phyloP scores from a whole-genome alignment of 140 eudicot species.

The Anethum foeniculum region DNA sequence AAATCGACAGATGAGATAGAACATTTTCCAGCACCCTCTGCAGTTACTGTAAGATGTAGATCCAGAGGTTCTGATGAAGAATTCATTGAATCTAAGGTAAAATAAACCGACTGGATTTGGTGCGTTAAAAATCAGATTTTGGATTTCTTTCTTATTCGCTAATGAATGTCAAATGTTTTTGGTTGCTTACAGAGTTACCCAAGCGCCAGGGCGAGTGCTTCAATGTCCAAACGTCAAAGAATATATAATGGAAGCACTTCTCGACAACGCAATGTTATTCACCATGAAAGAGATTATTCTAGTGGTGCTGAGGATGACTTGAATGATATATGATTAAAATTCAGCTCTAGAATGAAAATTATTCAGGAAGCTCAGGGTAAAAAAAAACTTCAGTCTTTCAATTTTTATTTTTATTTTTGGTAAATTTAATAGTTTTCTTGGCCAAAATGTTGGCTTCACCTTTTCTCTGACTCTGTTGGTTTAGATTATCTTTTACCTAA shows the following conservation, averaged over 20 bases:
- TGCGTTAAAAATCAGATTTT: neutral
- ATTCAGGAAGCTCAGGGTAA: neutral
- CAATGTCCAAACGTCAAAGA: conserved; percentile 24
- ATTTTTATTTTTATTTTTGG: neutral
- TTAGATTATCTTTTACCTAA: neutral
- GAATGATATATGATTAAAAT: neutral
- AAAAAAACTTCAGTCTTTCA: neutral
- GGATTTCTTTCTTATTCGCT: neutral
- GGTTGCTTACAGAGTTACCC: conserved; percentile 31
- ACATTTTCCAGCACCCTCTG: conserved; percentile 72
- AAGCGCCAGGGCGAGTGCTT: conserved; percentile 27
- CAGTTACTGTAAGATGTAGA: conserved; percentile 62
- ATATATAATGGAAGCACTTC: conserved; percentile 29
- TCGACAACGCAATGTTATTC: conserved; percentile 13
- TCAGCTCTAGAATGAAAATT: neutral
- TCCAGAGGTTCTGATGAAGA: conserved; percentile 42
- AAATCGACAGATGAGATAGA: conserved; percentile 63
- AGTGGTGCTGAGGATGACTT: conserved; percentile 51
- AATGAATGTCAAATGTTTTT: neutral
- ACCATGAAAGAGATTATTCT: conserved; percentile 44
- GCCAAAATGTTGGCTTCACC: neutral
- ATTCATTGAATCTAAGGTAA: conserved; percentile 53
- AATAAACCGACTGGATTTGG: neutral
- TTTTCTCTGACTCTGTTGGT: neutral
- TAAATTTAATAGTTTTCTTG: neutral